Evolutionary conservation across 2,329 filamentous ascomycete species (phyloP).

Genomic region (Cytospora piceae): DNA sequence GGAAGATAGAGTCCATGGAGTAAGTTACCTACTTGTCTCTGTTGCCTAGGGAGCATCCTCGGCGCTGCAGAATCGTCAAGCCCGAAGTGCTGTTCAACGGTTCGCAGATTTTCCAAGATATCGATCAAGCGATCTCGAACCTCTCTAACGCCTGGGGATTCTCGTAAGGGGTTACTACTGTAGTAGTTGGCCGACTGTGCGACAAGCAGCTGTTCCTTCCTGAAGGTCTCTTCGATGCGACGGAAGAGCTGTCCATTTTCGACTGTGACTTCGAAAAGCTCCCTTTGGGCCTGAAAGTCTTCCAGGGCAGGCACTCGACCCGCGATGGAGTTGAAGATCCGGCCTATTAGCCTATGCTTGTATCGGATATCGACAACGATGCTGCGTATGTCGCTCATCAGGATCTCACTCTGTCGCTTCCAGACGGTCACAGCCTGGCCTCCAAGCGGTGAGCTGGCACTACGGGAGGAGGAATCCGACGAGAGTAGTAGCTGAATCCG

Average conservation of each 20-base stretch:
- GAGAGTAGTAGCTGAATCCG: background rate
- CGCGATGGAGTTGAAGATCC: background rate
- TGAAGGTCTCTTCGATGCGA: background rate
- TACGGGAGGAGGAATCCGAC: background rate
- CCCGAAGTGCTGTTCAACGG: background rate
- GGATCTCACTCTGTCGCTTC: background rate
- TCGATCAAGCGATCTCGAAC: background rate
- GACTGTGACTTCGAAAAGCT: background rate
- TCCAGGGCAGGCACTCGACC: background rate
- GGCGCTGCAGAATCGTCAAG: background rate
- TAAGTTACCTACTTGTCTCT: background rate
- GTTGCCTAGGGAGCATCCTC: background rate
- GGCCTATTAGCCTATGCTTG: background rate
- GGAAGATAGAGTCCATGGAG: background rate
- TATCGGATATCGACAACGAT: background rate
- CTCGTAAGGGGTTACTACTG: background rate
- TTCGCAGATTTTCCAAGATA: background rate
- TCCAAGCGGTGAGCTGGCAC: background rate
- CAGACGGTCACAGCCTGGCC: background rate
- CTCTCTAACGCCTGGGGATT: background rate
- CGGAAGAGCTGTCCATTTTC: background rate
- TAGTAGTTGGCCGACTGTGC: too few species aligned
- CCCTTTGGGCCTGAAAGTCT: background rate
- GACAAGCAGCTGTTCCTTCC: background rate
- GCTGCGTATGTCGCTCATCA: background rate